Conservation (phyloP, 768 basidiomycete species). For the Xanthoconium stramineum region DNA sequence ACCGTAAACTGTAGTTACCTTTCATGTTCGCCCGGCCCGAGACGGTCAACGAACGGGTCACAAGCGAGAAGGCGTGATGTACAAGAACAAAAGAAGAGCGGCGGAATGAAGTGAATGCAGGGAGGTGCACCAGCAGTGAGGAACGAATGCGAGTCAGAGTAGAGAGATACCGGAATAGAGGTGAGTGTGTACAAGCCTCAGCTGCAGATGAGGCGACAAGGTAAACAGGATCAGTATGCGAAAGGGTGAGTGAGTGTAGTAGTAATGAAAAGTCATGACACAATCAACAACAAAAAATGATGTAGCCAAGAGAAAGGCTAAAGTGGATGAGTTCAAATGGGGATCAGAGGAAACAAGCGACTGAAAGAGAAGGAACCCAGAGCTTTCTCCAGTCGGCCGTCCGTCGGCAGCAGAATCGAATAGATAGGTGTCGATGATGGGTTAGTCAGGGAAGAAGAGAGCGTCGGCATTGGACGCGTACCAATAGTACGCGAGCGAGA, state of each 20-base stretch:
- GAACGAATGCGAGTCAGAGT: background rate
- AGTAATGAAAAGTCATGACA: background rate
- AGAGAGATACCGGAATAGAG: background rate
- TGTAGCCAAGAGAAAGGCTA: background rate
- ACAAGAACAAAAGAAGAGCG: slow-evolving; percentile 14
- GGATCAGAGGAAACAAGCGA: background rate
- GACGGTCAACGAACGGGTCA: slow-evolving; percentile 13
- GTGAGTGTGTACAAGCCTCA: slow-evolving; percentile 8
- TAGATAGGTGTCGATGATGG: background rate
- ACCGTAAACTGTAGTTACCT: slow-evolving; percentile 18
- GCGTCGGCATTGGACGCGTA: background rate
- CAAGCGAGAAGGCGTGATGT: slow-evolving; percentile 1
- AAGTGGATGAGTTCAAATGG: background rate
- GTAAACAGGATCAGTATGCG: background rate
- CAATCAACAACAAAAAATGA: background rate
- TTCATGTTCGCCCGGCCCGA: slow-evolving; percentile 1
- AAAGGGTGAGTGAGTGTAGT: slow-evolving; percentile 5
- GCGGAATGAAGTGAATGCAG: background rate
- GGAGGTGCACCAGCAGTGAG: background rate
- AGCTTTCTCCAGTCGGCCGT: background rate
- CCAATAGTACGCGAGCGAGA: background rate
- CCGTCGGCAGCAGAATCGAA: background rate
- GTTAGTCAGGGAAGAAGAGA: background rate
- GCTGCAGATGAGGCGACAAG: background rate
- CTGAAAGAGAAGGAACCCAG: background rate